Conservation (phyloP, 2,329 filamentous ascomycete genomes). For the Calonectria honghensis region DNA sequence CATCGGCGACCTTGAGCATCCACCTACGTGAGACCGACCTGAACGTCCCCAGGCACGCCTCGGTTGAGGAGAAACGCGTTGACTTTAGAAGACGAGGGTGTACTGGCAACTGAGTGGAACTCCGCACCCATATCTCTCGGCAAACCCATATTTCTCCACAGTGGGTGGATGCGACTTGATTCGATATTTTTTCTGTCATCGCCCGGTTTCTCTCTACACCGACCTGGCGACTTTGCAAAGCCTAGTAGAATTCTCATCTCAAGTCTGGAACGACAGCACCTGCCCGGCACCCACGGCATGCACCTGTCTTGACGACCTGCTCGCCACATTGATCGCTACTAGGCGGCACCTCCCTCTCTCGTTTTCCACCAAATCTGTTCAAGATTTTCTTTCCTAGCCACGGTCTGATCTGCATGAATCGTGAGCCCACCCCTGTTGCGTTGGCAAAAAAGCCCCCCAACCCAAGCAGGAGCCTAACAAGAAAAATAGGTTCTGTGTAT, state of each 20-base stretch:
- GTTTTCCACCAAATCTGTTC: neutral
- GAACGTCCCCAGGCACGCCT: conserved; percentile 12
- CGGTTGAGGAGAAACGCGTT: conserved; percentile 12
- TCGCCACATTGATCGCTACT: conserved; percentile 8
- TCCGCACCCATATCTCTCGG: conserved; percentile 25
- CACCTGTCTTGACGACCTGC: conserved; percentile 1
- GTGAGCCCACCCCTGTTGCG: conserved; percentile 1
- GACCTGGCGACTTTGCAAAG: conserved; percentile 17
- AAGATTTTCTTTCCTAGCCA: neutral
- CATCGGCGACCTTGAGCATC: conserved; percentile 5
- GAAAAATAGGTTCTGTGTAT: conserved; percentile 5
- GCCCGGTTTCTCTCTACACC: conserved; percentile 23
- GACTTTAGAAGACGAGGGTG: conserved; percentile 1
- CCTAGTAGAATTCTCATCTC: neutral
- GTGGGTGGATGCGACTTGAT: conserved; percentile 4
- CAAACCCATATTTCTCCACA: conserved; percentile 16
- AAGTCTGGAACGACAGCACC: neutral
- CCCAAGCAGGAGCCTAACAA: neutral
- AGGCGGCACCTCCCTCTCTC: neutral
- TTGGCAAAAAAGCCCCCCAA: neutral
- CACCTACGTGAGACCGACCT: conserved; percentile 4
- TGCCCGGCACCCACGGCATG: conserved; percentile 2
- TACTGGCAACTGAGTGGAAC: conserved; percentile 17
- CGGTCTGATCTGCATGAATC: conserved; percentile 28
- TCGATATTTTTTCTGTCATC: conserved; percentile 18